Evolutionary conservation across 352 stramenopile genomes (phyloP).

Genomic region (Phytophthora palmivora): DNA sequence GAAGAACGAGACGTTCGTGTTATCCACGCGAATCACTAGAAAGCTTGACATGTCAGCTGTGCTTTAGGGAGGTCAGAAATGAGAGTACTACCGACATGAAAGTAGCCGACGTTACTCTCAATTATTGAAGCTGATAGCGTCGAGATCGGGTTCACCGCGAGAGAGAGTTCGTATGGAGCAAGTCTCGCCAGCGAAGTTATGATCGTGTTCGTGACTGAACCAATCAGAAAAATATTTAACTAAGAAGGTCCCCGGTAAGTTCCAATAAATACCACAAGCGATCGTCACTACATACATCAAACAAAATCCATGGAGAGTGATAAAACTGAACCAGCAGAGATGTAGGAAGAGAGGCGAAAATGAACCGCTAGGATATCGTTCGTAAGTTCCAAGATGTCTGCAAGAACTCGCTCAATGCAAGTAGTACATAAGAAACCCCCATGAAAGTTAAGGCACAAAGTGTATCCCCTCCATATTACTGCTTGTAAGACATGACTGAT

Average conservation of each 20-base stretch:
- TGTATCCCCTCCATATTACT: no score
- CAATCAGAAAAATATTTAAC: conserved; percentile 20
- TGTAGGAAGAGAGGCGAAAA: conserved; percentile 9
- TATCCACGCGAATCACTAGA: conserved; percentile 18
- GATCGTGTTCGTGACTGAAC: no score
- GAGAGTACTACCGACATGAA: conserved; percentile 36
- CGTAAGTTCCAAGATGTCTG: no score
- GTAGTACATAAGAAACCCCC: no score
- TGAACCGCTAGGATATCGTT: background rate
- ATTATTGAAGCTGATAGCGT: conserved; percentile 20
- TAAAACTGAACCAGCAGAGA: conserved; percentile 20
- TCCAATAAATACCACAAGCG: conserved; percentile 27
- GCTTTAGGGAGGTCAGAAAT: no score
- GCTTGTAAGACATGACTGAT: no score
- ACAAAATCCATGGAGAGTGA: conserved; percentile 18
- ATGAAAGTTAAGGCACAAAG: no score
- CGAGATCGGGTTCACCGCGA: conserved; percentile 25
- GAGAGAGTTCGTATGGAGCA: conserved; percentile 18
- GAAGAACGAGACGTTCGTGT: conserved; percentile 30
- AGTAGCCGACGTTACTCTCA: conserved; percentile 14
- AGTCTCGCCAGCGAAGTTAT: conserved; percentile 23
- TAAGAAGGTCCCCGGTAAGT: conserved; percentile 15
- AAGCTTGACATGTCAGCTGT: conserved; percentile 10
- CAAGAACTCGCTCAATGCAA: no score
- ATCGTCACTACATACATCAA: conserved; percentile 15